phyloP scores from a whole-genome alignment of 2,329 filamentous ascomycete genomes.

The Alternaria tenuissima region DNA sequence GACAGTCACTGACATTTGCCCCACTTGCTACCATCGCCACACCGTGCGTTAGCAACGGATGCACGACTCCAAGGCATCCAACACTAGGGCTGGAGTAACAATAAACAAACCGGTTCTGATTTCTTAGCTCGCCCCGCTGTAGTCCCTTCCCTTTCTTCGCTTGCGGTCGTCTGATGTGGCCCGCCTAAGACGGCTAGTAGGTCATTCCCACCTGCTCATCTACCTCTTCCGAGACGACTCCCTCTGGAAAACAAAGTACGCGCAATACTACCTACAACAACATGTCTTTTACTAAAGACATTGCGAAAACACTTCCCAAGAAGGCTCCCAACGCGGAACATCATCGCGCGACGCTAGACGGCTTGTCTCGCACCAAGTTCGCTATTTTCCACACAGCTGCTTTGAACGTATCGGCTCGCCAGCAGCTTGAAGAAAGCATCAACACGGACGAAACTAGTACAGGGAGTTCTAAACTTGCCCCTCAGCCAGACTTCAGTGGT shows the following conservation, averaged over 20 bases:
- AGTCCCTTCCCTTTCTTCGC: background rate
- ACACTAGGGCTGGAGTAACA: background rate
- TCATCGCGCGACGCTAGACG: background rate
- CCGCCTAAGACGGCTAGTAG: background rate
- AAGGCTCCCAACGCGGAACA: background rate
- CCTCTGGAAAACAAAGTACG: background rate
- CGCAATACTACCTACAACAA: background rate
- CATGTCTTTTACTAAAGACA: background rate
- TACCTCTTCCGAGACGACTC: background rate
- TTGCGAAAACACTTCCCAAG: background rate
- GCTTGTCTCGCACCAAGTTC: background rate
- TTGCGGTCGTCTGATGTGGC: background rate
- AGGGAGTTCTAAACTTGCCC: background rate
- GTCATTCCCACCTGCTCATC: background rate
- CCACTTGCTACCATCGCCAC: background rate
- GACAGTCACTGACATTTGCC: background rate
- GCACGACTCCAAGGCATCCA: background rate
- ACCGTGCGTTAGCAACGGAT: background rate
- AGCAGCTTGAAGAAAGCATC: conserved; percentile 3
- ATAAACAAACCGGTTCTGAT: background rate
- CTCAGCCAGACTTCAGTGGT: conserved; percentile 7
- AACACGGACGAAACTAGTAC: conserved; percentile 1
- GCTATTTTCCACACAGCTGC: conserved; percentile 2
- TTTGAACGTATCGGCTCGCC: background rate
- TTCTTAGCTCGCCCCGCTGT: background rate